Conservation (phyloP, 2,329 filamentous ascomycete species). For the Capronia americana region DNA sequence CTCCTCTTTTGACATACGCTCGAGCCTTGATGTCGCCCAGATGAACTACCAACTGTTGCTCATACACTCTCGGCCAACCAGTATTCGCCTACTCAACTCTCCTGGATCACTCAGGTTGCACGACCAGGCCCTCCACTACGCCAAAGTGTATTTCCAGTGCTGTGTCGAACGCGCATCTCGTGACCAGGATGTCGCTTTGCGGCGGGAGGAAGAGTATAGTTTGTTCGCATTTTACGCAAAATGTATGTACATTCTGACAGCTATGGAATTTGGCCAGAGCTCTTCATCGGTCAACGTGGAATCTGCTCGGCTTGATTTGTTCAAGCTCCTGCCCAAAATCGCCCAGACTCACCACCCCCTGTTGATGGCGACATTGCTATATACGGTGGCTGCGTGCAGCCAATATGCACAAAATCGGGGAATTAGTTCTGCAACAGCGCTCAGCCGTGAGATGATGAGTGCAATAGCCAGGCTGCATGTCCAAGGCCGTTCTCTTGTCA, state of each 20-base stretch:
- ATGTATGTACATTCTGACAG: neutral
- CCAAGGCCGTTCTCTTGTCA: neutral
- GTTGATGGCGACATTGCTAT: neutral
- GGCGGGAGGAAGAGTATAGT: neutral
- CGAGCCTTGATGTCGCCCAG: neutral
- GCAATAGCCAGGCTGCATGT: neutral
- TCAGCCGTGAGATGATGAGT: neutral
- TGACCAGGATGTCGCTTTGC: neutral
- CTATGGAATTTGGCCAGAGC: neutral
- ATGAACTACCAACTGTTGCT: neutral
- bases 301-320: neutral
- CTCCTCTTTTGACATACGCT: neutral
- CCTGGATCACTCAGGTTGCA: neutral
- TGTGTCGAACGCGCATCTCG: neutral
- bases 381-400: neutral
- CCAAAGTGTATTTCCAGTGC: slow-evolving; percentile 9
- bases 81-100: slow-evolving; percentile 5
- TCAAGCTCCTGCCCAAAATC: neutral
- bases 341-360: neutral
- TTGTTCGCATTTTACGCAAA: neutral
- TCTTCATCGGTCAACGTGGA: neutral
- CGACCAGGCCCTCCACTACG: slow-evolving; percentile 6
- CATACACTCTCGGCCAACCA: neutral
- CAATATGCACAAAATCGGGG: neutral
- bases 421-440: neutral